These are phyloP conservation scores for Cladorrhinum sp. DNA, from an alignment of 2,329 filamentous ascomycete species.

Conservation along the genomic window DNA sequence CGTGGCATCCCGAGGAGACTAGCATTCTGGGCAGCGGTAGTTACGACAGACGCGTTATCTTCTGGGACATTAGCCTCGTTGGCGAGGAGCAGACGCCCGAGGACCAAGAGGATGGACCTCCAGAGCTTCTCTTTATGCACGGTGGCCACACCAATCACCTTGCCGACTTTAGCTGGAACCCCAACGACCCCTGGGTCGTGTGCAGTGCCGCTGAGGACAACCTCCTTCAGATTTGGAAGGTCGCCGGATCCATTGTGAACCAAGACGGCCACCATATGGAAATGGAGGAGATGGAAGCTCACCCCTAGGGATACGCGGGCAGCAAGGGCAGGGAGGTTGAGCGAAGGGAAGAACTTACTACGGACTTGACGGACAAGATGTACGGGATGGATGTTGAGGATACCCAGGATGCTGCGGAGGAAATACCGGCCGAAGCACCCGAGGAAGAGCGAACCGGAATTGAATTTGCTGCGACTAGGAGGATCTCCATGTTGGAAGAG, in stretches of 20 bases:
- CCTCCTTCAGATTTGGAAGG: slow-evolving; percentile 90
- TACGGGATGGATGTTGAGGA: slow-evolving; percentile 5
- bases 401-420: neutral
- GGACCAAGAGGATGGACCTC: slow-evolving; percentile 90
- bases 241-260: slow-evolving; percentile 75
- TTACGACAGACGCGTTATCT: slow-evolving; percentile 89
- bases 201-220: slow-evolving; percentile 97
- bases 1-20: slow-evolving; percentile 91
- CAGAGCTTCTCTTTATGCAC: slow-evolving; percentile 98
- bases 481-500: neutral
- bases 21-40: slow-evolving; percentile 86
- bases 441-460: neutral
- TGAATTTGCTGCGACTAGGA: neutral
- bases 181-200: slow-evolving; percentile 93
- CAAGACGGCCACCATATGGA: slow-evolving; percentile 73
- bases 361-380: neutral
- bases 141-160: slow-evolving; percentile 96
- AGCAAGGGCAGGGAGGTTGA: neutral
- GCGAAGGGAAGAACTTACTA: neutral
- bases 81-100: slow-evolving; percentile 94
- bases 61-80: slow-evolving; percentile 91
- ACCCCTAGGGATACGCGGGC: slow-evolving; percentile 17
- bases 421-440: neutral
- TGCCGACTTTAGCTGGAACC: slow-evolving; percentile 97
- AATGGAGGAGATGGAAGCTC: slow-evolving; percentile 64